Conservation (phyloP, 2,329 filamentous ascomycete species). For the Pyrenochaeta sp. region DNA sequence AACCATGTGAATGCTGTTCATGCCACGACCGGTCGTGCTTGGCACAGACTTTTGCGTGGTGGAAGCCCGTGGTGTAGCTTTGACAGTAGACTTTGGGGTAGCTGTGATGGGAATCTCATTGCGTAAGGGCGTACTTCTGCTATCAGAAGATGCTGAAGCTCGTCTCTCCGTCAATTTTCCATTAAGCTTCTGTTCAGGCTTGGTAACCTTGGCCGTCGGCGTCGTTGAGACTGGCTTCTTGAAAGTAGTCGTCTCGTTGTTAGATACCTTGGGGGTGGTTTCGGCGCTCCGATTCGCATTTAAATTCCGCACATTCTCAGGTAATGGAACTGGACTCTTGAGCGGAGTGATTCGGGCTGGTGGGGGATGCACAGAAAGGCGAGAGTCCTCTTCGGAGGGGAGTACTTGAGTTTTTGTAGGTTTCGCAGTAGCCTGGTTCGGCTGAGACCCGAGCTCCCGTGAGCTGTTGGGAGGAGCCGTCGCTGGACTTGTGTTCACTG, state of each 20-base stretch:
- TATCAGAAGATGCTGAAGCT: background rate
- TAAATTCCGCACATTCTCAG: conserved; percentile 5
- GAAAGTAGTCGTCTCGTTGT: background rate
- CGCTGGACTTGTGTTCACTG: background rate
- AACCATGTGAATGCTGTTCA: background rate
- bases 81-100: background rate
- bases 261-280: background rate
- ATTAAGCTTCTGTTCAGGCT: background rate
- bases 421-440: background rate
- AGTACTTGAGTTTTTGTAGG: background rate
- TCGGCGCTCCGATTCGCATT: background rate
- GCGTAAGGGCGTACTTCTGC: conserved; percentile 2
- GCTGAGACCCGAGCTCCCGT: background rate
- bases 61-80: background rate
- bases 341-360: background rate
- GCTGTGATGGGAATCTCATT: conserved; percentile 1
- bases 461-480: background rate
- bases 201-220: background rate
- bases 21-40: background rate
- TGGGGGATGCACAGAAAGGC: background rate
- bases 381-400: background rate
- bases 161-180: background rate
- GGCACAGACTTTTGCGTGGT: background rate
- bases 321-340: conserved; percentile 13
- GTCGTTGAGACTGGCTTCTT: conserved; percentile 10